These are phyloP conservation scores for Odontarrhena argentea DNA, from an alignment of 345 rosid genomes.

Conservation along the genomic window DNA sequence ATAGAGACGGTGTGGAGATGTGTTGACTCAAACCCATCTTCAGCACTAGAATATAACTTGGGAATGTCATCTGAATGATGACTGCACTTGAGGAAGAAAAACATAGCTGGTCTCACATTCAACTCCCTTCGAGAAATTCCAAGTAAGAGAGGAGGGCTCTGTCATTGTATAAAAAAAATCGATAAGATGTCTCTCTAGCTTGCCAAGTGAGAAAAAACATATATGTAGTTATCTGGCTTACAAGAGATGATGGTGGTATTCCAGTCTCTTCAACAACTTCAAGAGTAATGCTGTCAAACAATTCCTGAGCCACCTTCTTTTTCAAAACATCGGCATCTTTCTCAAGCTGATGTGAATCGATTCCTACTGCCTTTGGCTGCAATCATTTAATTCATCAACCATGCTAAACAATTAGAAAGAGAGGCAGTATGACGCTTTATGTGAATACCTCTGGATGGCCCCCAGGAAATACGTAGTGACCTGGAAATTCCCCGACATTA, in stretches of 20 bases:
- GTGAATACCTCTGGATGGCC: constrained; percentile 87
- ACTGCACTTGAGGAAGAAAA: constrained; percentile 75
- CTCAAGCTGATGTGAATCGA: constrained; percentile 43
- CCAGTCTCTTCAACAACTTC: constrained; percentile 95
- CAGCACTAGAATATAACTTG: constrained; percentile 61
- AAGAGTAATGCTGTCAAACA: constrained; percentile 76
- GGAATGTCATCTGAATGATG: constrained; percentile 73
- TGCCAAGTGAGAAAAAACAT: not conserved
- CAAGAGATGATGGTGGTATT: constrained; percentile 73
- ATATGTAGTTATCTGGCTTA: constrained; percentile 37
- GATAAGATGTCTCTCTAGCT: not conserved
- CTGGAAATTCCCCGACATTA: constrained; percentile 93
- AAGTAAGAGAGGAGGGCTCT: constrained; percentile 65
- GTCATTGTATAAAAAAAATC: constrained; percentile 37
- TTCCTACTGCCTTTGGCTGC: constrained; percentile 72
- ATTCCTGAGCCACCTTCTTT: constrained; percentile 61
- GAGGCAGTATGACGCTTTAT: not conserved
- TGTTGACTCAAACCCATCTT: constrained; percentile 91
- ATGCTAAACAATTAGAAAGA: not conserved
- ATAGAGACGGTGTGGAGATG: constrained; percentile 67
- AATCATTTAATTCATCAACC: constrained; percentile 21
- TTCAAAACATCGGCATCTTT: constrained; percentile 45
- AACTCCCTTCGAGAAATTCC: constrained; percentile 76
- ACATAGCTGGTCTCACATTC: constrained; percentile 83
- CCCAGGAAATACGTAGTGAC: constrained; percentile 87